Base-by-base conservation (phyloP, 371 early-diverging fungal genomes). In the Apophysomyces trapeziformis region DNA sequence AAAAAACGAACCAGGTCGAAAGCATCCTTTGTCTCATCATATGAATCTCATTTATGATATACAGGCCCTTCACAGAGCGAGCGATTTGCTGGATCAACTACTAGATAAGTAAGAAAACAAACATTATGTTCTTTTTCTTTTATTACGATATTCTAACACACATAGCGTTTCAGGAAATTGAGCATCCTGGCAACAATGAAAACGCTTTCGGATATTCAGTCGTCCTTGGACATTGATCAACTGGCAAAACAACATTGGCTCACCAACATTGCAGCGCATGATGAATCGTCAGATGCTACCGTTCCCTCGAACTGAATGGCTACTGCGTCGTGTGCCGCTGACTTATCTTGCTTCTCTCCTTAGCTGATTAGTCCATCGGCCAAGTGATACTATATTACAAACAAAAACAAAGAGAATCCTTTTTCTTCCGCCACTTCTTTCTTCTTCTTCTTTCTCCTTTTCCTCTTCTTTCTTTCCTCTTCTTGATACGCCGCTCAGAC, bases 1-100 rank as follows among this genome's bases (percentile, higher is more conserved):
- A 68, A 47, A 75, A 63, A 43, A 78, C 78, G 38, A 60, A 57
- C 46, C 45, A 57, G 59, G 64, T 64, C 21, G 9, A 50, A 50
- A 21, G 54, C n/a, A 50, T 39, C n/a, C n/a, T 41, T 35, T 9
- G 6, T 26, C 5, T 8, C 11, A 18, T 21, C 4, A 12, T 26
- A 11, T 64, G 13, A 38, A 16, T 45, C 50, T 64, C 35, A 64
- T 41, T 3, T 14, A 32, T 38, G n/a, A n/a, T 1, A 26, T 7
- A 57, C 41, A 64, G 64, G 58, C 67, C 16, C 62, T 67, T 5
- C 62, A 67, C n/a, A 67, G 38, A 39, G 56, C 67, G 35, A 58
- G 56, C 12, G 41, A 67, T 36, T 58, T 58, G 5, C 16, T 67
- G 50, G 39, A 62, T 11, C 54, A 50, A 21, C 54, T 50, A 21